Base-by-base conservation (phyloP, 768 basidiomycete species). In the Pluteus cervinus region DNA sequence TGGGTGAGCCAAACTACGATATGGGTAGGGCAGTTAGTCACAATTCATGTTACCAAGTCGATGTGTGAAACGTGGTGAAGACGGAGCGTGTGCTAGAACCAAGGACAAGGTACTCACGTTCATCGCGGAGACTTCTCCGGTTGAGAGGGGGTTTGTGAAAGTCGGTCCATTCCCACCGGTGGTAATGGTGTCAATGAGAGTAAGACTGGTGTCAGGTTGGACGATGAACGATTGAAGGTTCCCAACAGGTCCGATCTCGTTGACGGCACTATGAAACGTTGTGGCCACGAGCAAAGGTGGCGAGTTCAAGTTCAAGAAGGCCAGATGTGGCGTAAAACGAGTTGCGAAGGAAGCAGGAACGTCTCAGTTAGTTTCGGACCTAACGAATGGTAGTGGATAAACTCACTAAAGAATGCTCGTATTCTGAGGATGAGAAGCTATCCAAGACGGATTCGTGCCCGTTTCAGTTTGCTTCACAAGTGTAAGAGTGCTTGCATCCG, bases 361-460 rank as follows among this genome's bases (percentile, higher is more conserved):
- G n/a, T n/a, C n/a, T n/a, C n/a, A n/a, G n/a, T n/a, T n/a, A 33
- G 12, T 38, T 17, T 34, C 7, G 26, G 3, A 20, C 11, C n/a
- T n/a, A n/a, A n/a, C 37, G 8, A 32, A 28, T 36, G 12, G 18
- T 20, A 29, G 17, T 6, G 3, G 2, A 8, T 28, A 5, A 12
- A 60, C 78, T 8, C 41, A 81, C 81, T 83, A 82, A 31, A 83
- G 64, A 16, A 81, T 65, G 43, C 63, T 75, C 20, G 60, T 60
- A 54, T 82, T 76, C 5, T 67, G 72, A 1, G 75, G 75, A 41
- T 80, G 71, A 10, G 55, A 54, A 4, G 66, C 58, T 18, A 84
- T 73, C 82, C 81, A 84, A 2, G 79, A 79, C 2, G 74, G 66
- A 50, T 69, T 74, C 0, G 49, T 49, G 1, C 75, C 76, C 4